phyloP scores from a whole-genome alignment of 345 rosid genomes.

The Murraya paniculata region DNA sequence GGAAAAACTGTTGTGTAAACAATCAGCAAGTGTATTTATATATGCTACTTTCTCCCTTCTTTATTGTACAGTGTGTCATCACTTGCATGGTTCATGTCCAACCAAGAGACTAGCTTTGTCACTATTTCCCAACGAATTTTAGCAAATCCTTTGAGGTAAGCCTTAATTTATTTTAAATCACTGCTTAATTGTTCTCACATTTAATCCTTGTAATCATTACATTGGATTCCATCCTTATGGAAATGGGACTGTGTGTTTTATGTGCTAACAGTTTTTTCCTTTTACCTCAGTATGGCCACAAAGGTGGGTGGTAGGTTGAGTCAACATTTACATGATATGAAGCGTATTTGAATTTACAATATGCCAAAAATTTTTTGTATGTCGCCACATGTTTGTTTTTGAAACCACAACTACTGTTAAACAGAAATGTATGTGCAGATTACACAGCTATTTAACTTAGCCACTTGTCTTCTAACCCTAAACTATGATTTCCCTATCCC shows the following conservation, averaged over 20 bases:
- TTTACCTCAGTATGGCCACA: not conserved
- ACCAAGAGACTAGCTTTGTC: conserved; percentile 97
- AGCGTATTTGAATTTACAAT: not conserved
- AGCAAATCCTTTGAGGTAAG: conserved; percentile 91
- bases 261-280: not conserved
- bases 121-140: conserved; percentile 94
- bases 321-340: not conserved
- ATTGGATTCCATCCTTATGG: not conserved
- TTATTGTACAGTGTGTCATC: conserved; percentile 82
- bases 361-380: not conserved
- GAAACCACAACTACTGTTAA: no score
- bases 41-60: conserved; percentile 22
- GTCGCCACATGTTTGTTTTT: not conserved
- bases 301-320: not conserved
- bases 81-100: conserved; percentile 99
- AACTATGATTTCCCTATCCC: no score
- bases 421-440: no score
- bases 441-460: no score
- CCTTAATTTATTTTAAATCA: not conserved
- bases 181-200: not conserved
- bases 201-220: not conserved
- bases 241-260: not conserved
- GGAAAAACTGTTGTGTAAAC: not conserved
- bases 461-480: no score
- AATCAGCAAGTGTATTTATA: not conserved